phyloP scores from a whole-genome alignment of 345 rosid species.

The Punica granatum region DNA sequence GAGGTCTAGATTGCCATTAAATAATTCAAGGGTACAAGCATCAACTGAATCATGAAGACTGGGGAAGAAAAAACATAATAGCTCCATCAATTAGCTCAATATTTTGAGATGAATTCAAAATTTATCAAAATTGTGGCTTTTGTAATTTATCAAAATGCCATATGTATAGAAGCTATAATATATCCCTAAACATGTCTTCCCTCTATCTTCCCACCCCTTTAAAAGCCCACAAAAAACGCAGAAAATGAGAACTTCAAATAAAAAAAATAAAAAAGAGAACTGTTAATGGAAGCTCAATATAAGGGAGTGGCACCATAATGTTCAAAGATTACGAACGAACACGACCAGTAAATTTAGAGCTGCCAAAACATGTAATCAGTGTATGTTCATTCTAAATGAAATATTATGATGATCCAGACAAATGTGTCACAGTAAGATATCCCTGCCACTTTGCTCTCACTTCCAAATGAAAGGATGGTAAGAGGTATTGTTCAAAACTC shows the following conservation, averaged over 20 bases:
- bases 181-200: too few relatives aligned
- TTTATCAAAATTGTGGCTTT: too few relatives aligned
- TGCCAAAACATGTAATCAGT: not conserved
- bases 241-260: conserved; percentile 1
- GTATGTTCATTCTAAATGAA: not conserved
- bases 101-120: too few relatives aligned
- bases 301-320: not conserved
- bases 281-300: not conserved
- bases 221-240: too few relatives aligned
- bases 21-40: too few relatives aligned
- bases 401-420: not conserved
- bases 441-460: not conserved
- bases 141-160: too few relatives aligned
- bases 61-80: too few relatives aligned
- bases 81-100: too few relatives aligned
- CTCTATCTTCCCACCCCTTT: too few relatives aligned
- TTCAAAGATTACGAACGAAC: not conserved
- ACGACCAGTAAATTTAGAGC: not conserved
- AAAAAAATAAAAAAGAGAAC: not conserved
- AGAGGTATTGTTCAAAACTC: not conserved
- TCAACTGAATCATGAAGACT: too few relatives aligned
- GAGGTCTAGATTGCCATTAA: too few relatives aligned
- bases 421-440: not conserved
- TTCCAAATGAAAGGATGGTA: not conserved
- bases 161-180: too few relatives aligned